Evolutionary conservation across 192 early-diverging fungal genomes (phyloP).

Genomic region (Coemansia sp.): DNA sequence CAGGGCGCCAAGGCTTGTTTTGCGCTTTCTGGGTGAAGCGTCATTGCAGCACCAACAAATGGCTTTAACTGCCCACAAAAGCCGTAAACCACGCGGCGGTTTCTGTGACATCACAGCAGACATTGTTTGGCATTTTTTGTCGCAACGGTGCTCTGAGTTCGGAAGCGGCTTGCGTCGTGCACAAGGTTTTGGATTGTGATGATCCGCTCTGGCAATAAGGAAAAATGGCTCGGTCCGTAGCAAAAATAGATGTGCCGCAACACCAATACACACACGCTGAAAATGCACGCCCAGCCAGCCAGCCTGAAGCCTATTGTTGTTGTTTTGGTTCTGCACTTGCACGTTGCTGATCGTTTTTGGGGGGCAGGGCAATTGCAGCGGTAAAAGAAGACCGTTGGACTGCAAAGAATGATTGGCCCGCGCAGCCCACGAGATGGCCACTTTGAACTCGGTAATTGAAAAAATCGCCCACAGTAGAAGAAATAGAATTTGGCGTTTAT

Average conservation of each 20-base stretch:
- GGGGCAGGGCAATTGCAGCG: background rate
- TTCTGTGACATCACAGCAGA: background rate
- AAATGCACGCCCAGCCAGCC: conserved; percentile 7
- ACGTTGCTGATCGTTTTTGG: conserved; percentile 14
- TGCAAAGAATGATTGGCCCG: conserved; percentile 5
- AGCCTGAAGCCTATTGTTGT: background rate
- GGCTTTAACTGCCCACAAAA: background rate
- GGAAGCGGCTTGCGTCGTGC: background rate
- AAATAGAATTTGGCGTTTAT: background rate
- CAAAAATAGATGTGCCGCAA: background rate
- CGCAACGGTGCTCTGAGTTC: background rate
- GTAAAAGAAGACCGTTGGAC: background rate
- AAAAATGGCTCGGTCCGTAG: background rate
- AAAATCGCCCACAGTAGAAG: background rate
- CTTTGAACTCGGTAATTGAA: background rate
- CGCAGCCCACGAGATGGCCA: background rate
- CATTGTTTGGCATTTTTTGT: background rate
- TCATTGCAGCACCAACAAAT: background rate
- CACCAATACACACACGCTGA: background rate
- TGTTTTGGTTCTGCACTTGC: background rate
- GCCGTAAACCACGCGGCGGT: background rate
- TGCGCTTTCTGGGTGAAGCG: background rate
- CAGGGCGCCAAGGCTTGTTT: too few relatives aligned
- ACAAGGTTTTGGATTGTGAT: background rate
- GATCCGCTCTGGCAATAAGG: background rate